Conservation (phyloP, 371 early-diverging fungal genomes). For the Mortierella sp. region DNA sequence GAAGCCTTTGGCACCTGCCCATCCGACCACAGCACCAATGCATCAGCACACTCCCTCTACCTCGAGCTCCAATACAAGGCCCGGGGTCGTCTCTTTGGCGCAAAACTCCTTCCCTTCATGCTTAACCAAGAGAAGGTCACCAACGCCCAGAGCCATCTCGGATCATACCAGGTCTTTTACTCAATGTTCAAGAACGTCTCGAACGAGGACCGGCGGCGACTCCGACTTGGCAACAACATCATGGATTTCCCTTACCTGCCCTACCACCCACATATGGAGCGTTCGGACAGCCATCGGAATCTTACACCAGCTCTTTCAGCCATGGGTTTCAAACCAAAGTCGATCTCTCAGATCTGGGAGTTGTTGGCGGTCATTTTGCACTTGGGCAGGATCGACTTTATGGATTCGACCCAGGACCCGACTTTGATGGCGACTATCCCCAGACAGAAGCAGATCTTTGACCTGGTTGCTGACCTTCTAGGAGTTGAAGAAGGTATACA, state of each 20-base stretch:
- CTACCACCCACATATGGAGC: constrained; percentile 60
- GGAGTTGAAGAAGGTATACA: constrained; percentile 77
- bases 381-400: constrained; percentile 80
- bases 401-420: constrained; percentile 64
- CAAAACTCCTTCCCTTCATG: constrained; percentile 81
- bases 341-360: constrained; percentile 77
- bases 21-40: constrained; percentile 72
- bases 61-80: constrained; percentile 87
- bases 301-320: constrained; percentile 77
- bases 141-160: constrained; percentile 68
- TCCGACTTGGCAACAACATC: constrained; percentile 70
- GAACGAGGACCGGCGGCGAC: constrained; percentile 67
- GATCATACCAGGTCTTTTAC: constrained; percentile 89
- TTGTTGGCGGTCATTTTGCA: constrained; percentile 84
- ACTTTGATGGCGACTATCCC: constrained; percentile 62
- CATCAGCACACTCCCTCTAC: constrained; percentile 79
- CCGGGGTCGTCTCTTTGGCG: constrained; percentile 83
- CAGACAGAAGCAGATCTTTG: constrained; percentile 78
- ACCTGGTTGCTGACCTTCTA: constrained; percentile 82
- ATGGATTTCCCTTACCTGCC: constrained; percentile 70
- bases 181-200: constrained; percentile 77
- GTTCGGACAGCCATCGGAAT: constrained; percentile 60
- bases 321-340: constrained; percentile 80
- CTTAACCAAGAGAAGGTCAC: constrained; percentile 84
- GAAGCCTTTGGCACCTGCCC: constrained; percentile 76